Base-by-base conservation (phyloP, 768 basidiomycete species). In the Tubosaeta sp. region DNA sequence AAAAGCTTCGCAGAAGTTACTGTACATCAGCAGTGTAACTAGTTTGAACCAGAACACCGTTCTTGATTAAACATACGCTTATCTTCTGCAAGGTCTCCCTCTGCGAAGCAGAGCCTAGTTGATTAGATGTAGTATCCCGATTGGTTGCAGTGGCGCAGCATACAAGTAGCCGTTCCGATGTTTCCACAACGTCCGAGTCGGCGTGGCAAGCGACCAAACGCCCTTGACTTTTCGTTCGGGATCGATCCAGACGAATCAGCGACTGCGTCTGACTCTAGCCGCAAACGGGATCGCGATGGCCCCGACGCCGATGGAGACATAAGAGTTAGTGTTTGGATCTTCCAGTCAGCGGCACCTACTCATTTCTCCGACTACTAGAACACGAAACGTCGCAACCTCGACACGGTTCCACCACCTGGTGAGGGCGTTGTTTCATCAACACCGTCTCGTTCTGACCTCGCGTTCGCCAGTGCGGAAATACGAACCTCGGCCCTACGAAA, bases 221-320 rank as follows among this genome's bases (percentile, higher is more conserved):
- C 85, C 3, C 78, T 75, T 38, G 79, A 82, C 12, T 69, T 83
- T 11, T 76, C 78, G 10, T 85, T 79, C 52, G 73, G 74, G 1
- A 72, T 69, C 11, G 59, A 62, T 3, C 40, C 55, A 38, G 43
- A 59, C 25, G 67, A 70, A 10, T 66, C 65, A 5, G 47, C 48
- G 16, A 50, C 54, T 2, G 53, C 59, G n/a, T 66, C 69, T n/a
- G 66, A 62, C 27, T 29, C 35, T 6, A 55, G 55, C 40, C 64
- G 69, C 25, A 67, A 70, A 45, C 63, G 67, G 18, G 48, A 53
- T 48, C 64, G 56, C 38, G 53, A 56, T 30, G 52, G 46, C 8
- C 25, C 22, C 3, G 21, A 7, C 22, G 58, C 31, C 7, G 41
- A 46, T 36, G 35, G 24, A 6, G 51, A 62, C 25, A 27, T 44